phyloP scores from a whole-genome alignment of 2,329 filamentous ascomycete species.

The Zymoseptoria brevis region DNA sequence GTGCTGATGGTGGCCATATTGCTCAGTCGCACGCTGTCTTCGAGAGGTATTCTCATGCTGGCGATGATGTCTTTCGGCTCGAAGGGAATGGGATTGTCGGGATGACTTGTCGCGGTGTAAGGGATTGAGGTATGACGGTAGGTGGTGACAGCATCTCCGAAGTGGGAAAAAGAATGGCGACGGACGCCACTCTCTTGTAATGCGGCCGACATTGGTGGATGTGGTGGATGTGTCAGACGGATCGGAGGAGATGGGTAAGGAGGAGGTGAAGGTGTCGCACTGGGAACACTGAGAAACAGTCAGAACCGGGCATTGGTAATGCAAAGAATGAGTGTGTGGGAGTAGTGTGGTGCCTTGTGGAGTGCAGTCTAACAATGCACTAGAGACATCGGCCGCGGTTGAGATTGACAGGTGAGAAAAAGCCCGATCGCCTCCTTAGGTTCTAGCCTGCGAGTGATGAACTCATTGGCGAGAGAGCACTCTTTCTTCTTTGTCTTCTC shows the following conservation, averaged over 20 bases:
- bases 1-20: constrained; percentile 22
- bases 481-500: not conserved
- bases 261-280: not conserved
- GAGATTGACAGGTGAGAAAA: not conserved
- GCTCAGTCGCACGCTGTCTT: constrained; percentile 17
- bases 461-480: not conserved
- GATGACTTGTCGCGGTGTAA: constrained; percentile 37
- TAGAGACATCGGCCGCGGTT: not conserved
- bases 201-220: constrained; percentile 1
- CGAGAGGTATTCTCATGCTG: constrained; percentile 13
- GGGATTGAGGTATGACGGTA: constrained; percentile 34
- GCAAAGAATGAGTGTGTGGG: not conserved
- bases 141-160: constrained; percentile 14
- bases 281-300: not conserved
- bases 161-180: constrained; percentile 26
- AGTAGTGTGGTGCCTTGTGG: not conserved
- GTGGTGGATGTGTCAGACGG: not conserved
- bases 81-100: constrained; percentile 38
- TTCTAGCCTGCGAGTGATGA: not conserved
- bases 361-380: not conserved
- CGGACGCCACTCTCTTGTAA: constrained; percentile 12
- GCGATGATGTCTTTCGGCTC: constrained; percentile 32
- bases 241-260: not conserved
- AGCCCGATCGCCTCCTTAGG: not conserved
- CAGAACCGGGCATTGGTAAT: not conserved